phyloP scores from a whole-genome alignment of 2,329 filamentous ascomycete species.

The Colletotrichum tabaci region DNA sequence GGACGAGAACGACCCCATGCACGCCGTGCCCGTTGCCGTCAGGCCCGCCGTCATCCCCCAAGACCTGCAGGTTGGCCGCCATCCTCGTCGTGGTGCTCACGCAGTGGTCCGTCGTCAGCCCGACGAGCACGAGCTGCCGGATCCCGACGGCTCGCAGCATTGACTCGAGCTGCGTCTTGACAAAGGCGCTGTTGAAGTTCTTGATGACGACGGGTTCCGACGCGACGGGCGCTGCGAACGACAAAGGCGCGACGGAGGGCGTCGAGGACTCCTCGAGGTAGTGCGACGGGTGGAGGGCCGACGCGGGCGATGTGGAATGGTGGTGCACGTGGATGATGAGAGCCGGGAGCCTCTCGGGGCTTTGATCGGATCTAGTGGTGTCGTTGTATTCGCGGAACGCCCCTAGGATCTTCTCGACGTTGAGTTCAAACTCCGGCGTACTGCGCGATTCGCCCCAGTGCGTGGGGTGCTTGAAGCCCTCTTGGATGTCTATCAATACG shows the following conservation, averaged over 20 bases:
- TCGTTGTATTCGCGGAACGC: conserved; percentile 45
- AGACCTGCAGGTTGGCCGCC: conserved; percentile 62
- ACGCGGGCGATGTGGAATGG: conserved; percentile 53
- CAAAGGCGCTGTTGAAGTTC: conserved; percentile 61
- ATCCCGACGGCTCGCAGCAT: conserved; percentile 52
- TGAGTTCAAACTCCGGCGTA: conserved; percentile 60
- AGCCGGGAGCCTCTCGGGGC: conserved; percentile 33
- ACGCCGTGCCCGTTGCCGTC: conserved; percentile 49
- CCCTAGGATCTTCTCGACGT: conserved; percentile 55
- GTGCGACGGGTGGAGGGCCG: conserved; percentile 54
- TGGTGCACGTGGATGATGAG: conserved; percentile 63
- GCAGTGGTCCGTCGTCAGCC: conserved; percentile 65
- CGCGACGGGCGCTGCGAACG: conserved; percentile 46
- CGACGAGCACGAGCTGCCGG: conserved; percentile 57
- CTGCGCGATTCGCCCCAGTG: conserved; percentile 59
- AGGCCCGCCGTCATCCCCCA: conserved; percentile 51
- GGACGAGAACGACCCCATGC: conserved; percentile 54
- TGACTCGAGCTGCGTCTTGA: conserved; percentile 59
- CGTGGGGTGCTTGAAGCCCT: conserved; percentile 56
- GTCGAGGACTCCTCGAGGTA: conserved; percentile 48
- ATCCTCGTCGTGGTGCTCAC: conserved; percentile 64
- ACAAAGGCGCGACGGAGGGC: conserved; percentile 49
- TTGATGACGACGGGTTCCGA: conserved; percentile 60
- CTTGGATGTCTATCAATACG: conserved; percentile 64
- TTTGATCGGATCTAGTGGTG: not conserved